These are phyloP conservation scores for Stagonosporopsis rhizophila DNA, from an alignment of 2,329 filamentous ascomycete genomes.

Conservation along the genomic window DNA sequence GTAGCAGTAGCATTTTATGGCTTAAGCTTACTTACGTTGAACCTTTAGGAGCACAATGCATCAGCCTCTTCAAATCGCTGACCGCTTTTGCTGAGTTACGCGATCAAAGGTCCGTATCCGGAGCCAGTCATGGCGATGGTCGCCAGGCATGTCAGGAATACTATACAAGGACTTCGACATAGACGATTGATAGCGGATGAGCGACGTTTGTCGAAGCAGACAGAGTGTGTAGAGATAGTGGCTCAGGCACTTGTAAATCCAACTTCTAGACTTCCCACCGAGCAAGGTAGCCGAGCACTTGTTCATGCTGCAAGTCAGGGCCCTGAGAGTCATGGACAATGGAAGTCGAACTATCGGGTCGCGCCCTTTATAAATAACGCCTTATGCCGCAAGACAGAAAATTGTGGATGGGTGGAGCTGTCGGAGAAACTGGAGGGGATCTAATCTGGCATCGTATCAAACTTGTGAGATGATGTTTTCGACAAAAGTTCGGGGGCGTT, in stretches of 20 bases:
- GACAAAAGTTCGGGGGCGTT: not conserved
- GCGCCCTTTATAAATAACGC: conserved; percentile 42
- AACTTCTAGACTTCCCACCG: conserved; percentile 47
- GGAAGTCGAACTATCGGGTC: conserved; percentile 46
- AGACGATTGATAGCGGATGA: too few species aligned
- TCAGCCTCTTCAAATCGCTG: too few species aligned
- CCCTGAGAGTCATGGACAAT: conserved; percentile 50
- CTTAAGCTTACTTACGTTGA: too few species aligned
- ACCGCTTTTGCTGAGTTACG: too few species aligned
- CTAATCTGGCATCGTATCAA: conserved; percentile 32
- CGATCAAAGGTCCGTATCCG: too few species aligned
- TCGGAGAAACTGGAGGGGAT: conserved; percentile 48
- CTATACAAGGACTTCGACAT: too few species aligned
- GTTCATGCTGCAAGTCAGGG: conserved; percentile 47
- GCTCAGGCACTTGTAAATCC: conserved; percentile 21
- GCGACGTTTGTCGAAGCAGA: too few species aligned
- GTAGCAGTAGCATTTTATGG: too few species aligned
- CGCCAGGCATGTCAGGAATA: too few species aligned
- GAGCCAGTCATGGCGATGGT: too few species aligned
- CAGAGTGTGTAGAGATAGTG: too few species aligned
- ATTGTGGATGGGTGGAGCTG: conserved; percentile 51
- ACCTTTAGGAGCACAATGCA: too few species aligned
- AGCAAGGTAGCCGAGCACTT: conserved; percentile 51
- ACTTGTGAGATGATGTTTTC: not conserved
- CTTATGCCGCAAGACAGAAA: conserved; percentile 45